phyloP scores from a whole-genome alignment of 768 basidiomycete genomes.

The Gautieria morchelliformis region DNA sequence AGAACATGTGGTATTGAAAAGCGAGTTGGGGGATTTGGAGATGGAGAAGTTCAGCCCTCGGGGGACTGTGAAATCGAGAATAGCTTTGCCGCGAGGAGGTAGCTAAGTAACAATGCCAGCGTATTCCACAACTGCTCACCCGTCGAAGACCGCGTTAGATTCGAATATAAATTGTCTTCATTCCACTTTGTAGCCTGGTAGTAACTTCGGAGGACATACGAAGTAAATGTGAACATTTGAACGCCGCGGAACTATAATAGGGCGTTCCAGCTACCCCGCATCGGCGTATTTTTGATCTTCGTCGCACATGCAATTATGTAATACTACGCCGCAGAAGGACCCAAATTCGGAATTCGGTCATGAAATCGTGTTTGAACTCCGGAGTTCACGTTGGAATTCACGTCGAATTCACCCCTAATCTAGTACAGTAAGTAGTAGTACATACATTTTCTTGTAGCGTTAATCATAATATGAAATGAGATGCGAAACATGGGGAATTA shows the following conservation, averaged over 20 bases:
- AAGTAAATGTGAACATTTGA: slow-evolving; percentile 76
- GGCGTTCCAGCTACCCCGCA: too few species aligned
- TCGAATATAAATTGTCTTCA: slow-evolving; percentile 88
- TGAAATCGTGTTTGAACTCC: too few species aligned
- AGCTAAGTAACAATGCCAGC: background rate
- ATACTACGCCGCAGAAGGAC: too few species aligned
- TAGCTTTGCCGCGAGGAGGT: slow-evolving; percentile 40
- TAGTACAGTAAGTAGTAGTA: too few species aligned
- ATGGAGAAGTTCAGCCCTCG: slow-evolving; percentile 68
- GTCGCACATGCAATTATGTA: too few species aligned
- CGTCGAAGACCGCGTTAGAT: slow-evolving; percentile 81
- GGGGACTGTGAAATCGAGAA: slow-evolving; percentile 88
- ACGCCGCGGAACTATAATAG: background rate
- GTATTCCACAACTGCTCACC: slow-evolving; percentile 35
- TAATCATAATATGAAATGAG: background rate
- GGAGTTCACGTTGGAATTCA: too few species aligned
- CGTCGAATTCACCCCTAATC: too few species aligned
- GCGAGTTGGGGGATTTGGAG: slow-evolving; percentile 80
- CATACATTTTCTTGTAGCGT: too few species aligned
- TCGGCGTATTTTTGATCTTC: too few species aligned
- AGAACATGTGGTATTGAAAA: slow-evolving; percentile 86
- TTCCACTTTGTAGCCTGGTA: slow-evolving; percentile 95
- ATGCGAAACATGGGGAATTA: background rate
- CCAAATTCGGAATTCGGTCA: too few species aligned
- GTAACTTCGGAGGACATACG: slow-evolving; percentile 82